Conservation (phyloP, 1,284 basidiomycete genomes). For the Ustilago esculenta region DNA sequence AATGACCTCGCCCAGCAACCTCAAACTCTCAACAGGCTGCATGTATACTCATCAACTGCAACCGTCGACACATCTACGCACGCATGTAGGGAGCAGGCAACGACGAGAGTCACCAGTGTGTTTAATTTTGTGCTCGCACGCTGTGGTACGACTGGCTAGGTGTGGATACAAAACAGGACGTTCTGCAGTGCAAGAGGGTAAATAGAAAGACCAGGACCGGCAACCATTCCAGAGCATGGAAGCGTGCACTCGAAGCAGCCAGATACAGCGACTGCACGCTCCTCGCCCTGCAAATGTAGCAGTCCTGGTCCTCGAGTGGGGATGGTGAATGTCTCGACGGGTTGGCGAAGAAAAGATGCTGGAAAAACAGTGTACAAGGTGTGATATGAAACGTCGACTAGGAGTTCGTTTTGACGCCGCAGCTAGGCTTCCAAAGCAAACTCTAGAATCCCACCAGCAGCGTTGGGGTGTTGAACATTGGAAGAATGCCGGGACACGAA, state of each 20-base stretch:
- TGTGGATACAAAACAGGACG: constrained; percentile 10
- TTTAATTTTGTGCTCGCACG: constrained; percentile 18
- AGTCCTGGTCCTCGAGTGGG: not conserved
- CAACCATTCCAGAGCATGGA: not conserved
- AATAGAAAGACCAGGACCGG: not conserved
- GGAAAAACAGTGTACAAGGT: constrained; percentile 19
- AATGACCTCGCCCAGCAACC: too few relatives aligned
- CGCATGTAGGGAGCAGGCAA: not conserved
- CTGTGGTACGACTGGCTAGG: constrained; percentile 15
- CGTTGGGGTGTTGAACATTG: not conserved
- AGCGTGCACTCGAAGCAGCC: constrained; percentile 16
- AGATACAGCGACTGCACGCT: constrained; percentile 8
- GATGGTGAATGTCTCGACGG: constrained; percentile 7
- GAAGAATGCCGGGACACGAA: constrained; percentile 15
- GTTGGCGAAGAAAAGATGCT: constrained; percentile 15
- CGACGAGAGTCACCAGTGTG: constrained; percentile 10
- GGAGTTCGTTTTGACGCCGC: constrained; percentile 8
- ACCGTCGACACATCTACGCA: too few relatives aligned
- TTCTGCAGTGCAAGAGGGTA: constrained; percentile 11
- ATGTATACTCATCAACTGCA: too few relatives aligned
- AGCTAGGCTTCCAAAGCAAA: not conserved
- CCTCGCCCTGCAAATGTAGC: not conserved
- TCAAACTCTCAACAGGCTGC: too few relatives aligned
- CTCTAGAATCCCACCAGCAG: not conserved
- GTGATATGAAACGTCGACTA: constrained; percentile 4